These are phyloP conservation scores for Neospora caninum DNA, from an alignment of 169 alveolate genomes.

Conservation along the genomic window DNA sequence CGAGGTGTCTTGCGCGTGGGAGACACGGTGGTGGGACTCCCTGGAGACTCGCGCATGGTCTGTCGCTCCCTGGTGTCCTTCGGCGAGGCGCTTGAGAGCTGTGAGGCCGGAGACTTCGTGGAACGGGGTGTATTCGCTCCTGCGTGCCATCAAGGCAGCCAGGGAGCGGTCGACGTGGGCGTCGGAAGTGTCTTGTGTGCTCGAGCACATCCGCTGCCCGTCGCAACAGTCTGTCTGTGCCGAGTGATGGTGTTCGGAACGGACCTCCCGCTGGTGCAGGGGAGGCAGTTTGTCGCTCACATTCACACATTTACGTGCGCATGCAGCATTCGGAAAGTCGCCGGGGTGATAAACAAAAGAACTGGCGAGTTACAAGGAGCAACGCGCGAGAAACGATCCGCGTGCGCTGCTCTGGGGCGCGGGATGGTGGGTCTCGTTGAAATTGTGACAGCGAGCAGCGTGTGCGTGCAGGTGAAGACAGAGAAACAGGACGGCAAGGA, in stretches of 20 bases:
- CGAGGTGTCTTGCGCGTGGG: constrained; percentile 50
- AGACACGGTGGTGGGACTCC: constrained; percentile 34
- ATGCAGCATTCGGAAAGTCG: neutral
- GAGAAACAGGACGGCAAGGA: neutral
- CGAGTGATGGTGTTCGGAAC: constrained; percentile 63
- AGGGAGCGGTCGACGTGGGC: neutral
- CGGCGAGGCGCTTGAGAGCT: constrained; percentile 16
- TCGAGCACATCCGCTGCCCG: neutral
- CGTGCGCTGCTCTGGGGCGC: neutral
- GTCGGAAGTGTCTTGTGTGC: constrained; percentile 38
- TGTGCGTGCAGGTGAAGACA: neutral
- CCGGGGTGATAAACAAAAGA: neutral
- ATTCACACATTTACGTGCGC: neutral
- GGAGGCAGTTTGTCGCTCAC: constrained; percentile 41
- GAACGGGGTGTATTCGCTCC: constrained; percentile 10
- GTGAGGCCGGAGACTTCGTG: constrained; percentile 39
- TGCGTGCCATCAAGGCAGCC: neutral
- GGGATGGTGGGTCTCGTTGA: constrained; percentile 45
- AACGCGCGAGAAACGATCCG: neutral
- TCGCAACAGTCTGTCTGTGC: neutral
- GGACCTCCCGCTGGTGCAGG: constrained; percentile 69
- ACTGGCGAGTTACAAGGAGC: constrained; percentile 19
- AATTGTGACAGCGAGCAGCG: constrained; percentile 5
- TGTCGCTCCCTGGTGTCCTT: neutral
- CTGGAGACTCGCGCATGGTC: neutral